Base-by-base conservation (phyloP, 73 alveolate genomes). In the Effrenium voratum region DNA sequence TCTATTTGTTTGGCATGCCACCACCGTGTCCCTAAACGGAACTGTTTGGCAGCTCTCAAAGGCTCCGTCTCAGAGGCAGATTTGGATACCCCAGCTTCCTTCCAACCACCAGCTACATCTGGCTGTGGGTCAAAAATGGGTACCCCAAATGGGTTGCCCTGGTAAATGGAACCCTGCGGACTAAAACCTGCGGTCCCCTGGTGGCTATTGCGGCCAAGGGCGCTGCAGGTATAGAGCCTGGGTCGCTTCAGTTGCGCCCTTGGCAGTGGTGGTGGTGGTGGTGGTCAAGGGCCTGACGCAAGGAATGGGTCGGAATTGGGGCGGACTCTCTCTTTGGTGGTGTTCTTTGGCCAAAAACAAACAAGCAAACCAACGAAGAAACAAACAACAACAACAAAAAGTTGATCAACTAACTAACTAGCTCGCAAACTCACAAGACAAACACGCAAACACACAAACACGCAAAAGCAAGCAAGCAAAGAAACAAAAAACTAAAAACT, bases 261-360 rank as follows among this genome's bases (percentile, higher is more conserved):
- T 87, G 4, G 83, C 87, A 6, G 44, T 26, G 41, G 97, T 90
- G 75, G 97, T 90, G 97, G 97, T 90, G 52, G 75, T 32, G 44
- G 97, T 90, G 45, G 97, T 90, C 44, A 87, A 66, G 3, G 95
- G 95, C 85, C 95, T 86, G 52, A 28, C 46, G 36, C 40, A 5
- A 45, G 68, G 77, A n/a, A n/a, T n/a, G n/a, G n/a, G n/a, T n/a
- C n/a, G n/a, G n/a, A n/a, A n/a, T n/a, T n/a, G n/a, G n/a, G n/a
- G n/a, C n/a, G n/a, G n/a, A n/a, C n/a, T n/a, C n/a, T n/a, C n/a
- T n/a, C n/a, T n/a, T n/a, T n/a, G n/a, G n/a, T n/a, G n/a, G n/a
- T n/a, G n/a, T n/a, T n/a, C n/a, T n/a, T n/a, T n/a, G n/a, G n/a
- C n/a, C n/a, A n/a, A n/a, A n/a, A n/a, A n/a, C n/a, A n/a, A n/a